phyloP scores from a whole-genome alignment of 2,329 filamentous ascomycete species.

The Trichothecium sympodiale region DNA sequence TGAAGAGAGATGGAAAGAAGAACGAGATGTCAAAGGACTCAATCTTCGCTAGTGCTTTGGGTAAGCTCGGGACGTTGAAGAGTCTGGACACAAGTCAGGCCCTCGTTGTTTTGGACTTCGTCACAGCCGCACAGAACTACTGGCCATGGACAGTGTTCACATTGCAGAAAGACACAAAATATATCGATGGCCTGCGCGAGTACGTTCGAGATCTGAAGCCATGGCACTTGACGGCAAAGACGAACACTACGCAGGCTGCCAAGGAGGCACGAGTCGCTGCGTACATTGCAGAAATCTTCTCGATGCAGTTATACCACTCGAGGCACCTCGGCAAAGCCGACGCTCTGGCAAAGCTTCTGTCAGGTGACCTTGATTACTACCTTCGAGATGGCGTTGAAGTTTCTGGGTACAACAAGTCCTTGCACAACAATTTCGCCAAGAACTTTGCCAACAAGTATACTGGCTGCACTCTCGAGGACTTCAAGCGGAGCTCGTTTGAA shows the following conservation, averaged over 20 bases:
- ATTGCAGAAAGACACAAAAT: conserved; percentile 60
- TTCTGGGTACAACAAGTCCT: conserved; percentile 74
- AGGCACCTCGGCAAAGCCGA: conserved; percentile 62
- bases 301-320: conserved; percentile 81
- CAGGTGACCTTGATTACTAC: conserved; percentile 69
- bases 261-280: conserved; percentile 64
- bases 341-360: conserved; percentile 57
- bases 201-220: conserved; percentile 54
- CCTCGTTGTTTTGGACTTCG: conserved; percentile 72
- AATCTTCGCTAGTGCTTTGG: conserved; percentile 63
- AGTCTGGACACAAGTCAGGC: conserved; percentile 54
- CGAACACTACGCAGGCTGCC: conserved; percentile 45
- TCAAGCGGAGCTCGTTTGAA: conserved; percentile 65
- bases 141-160: conserved; percentile 91
- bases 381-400: conserved; percentile 66
- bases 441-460: conserved; percentile 75
- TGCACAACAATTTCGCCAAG: conserved; percentile 74
- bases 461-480: conserved; percentile 60
- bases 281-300: conserved; percentile 75
- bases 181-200: conserved; percentile 59
- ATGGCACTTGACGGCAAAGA: conserved; percentile 38
- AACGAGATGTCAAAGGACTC: conserved; percentile 43
- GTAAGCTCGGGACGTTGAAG: conserved; percentile 55
- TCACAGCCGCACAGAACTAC: conserved; percentile 79
- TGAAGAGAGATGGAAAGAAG: conserved; percentile 44